phyloP scores from a whole-genome alignment of 2,329 filamentous ascomycete genomes.

The Phialophora macrospora region DNA sequence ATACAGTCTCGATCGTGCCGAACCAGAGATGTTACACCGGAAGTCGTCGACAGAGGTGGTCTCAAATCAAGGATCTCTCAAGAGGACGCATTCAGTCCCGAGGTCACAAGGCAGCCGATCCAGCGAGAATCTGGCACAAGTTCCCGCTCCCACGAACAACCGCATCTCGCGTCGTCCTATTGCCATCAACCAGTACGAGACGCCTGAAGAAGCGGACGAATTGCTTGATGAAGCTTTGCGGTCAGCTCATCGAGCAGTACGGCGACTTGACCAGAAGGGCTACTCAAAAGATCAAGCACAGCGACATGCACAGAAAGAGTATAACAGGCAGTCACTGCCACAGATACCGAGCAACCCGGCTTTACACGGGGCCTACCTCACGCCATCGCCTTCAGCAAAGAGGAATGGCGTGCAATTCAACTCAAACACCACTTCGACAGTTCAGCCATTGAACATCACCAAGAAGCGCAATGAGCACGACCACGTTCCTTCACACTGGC shows the following conservation, averaged over 20 bases:
- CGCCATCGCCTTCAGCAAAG: constrained; percentile 79
- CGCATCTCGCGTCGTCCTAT: constrained; percentile 75
- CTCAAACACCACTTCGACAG: constrained; percentile 53
- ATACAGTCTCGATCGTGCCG: constrained; percentile 58
- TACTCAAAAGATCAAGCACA: constrained; percentile 51
- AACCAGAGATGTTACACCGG: constrained; percentile 18
- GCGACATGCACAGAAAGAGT: constrained; percentile 39
- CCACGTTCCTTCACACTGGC: constrained; percentile 73
- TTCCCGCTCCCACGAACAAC: constrained; percentile 70
- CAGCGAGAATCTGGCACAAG: constrained; percentile 47
- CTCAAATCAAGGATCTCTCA: constrained; percentile 35
- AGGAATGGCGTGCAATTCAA: constrained; percentile 76
- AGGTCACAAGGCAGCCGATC: constrained; percentile 36
- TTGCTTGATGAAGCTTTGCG: constrained; percentile 85
- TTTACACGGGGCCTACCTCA: constrained; percentile 60
- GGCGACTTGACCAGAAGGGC: constrained; percentile 63
- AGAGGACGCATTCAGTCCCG: constrained; percentile 38
- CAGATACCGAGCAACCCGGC: constrained; percentile 29
- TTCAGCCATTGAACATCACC: constrained; percentile 72
- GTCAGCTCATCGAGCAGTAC: constrained; percentile 75
- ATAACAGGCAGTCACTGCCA: constrained; percentile 46
- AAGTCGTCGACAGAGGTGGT: constrained; percentile 23
- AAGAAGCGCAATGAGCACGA: constrained; percentile 61
- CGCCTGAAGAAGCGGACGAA: constrained; percentile 95
- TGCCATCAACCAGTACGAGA: constrained; percentile 80